Evolutionary conservation across 1,139 yeast genomes (phyloP).

Genomic region (Arxiozyma slooffiae): DNA sequence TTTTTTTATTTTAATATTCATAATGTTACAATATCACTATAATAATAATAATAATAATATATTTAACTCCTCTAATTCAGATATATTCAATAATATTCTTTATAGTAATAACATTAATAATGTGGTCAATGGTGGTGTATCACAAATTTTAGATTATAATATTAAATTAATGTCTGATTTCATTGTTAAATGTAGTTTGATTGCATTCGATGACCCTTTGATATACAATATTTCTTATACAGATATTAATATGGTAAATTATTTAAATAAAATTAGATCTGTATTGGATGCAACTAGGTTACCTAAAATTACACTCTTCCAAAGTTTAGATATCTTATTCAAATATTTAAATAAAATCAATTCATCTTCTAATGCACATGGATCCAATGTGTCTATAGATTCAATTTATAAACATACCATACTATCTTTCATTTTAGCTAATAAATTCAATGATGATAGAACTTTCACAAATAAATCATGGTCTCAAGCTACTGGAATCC

Average conservation of each 20-base stretch:
- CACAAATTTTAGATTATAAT: constrained; percentile 70
- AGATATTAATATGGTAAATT: constrained; percentile 32
- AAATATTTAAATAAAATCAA: constrained; percentile 35
- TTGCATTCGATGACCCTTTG: constrained; percentile 38
- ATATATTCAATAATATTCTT: neutral
- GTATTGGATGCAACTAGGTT: constrained; percentile 84
- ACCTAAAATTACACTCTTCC: constrained; percentile 68
- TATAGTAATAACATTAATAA: constrained; percentile 6
- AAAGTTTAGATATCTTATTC: constrained; percentile 64
- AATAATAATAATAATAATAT: neutral
- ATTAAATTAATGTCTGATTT: constrained; percentile 68
- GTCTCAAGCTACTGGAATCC: constrained; percentile 87
- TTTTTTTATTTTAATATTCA: neutral
- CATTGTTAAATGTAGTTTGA: constrained; percentile 41
- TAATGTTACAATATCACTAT: constrained; percentile 1
- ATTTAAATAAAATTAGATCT: constrained; percentile 47
- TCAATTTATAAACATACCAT: constrained; percentile 47
- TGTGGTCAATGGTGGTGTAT: constrained; percentile 59
- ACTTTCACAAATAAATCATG: constrained; percentile 92
- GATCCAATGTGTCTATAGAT: neutral
- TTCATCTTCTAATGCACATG: too few species aligned
- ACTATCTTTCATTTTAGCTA: constrained; percentile 70
- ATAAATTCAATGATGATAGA: constrained; percentile 92
- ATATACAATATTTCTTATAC: neutral
- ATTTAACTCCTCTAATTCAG: neutral